A percentile compares a stretch with the other conserved stretches of the same genome.
phyloP scores from a whole-genome alignment of 176 grass and related monocot genomes.

The Hsuehochloa calcarea region DNA sequence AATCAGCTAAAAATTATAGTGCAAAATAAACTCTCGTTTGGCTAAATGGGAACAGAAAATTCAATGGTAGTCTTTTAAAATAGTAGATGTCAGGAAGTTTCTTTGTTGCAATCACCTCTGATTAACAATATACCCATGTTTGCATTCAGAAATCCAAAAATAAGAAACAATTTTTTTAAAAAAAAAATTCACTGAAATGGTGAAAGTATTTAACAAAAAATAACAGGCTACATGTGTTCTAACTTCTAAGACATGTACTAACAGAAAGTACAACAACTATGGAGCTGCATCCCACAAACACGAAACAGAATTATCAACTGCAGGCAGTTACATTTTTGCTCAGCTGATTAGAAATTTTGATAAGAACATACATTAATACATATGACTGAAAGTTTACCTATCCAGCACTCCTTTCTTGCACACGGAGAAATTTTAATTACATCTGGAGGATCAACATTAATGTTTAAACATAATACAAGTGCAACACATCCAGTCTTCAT shows the following conservation, averaged over 20 bases:
- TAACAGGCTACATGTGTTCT: background rate
- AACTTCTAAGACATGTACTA: background rate
- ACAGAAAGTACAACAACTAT: background rate
- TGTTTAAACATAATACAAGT: conserved; percentile 96
- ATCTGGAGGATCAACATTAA: conserved; percentile 95
- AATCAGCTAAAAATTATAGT: background rate
- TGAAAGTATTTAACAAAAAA: background rate
- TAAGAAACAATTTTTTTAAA: background rate
- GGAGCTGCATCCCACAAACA: conserved; percentile 1
- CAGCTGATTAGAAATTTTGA: background rate
- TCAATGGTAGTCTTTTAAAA: background rate
- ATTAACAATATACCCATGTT: background rate
- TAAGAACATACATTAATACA: conserved; percentile 7
- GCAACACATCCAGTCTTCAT: conserved; percentile 99
- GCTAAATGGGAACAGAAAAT: background rate
- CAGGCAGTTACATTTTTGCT: background rate
- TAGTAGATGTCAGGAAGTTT: background rate
- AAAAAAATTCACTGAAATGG: background rate
- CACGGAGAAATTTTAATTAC: conserved; percentile 99
- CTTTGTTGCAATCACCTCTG: background rate
- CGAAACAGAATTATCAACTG: conserved; percentile 17
- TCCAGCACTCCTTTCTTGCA: conserved; percentile 98
- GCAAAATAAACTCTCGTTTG: background rate
- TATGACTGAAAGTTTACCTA: conserved; percentile 57
- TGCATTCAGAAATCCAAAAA: conserved; percentile 21